phyloP scores from a whole-genome alignment of 129 eudicot species.

The Chrysanthemum seticuspe region DNA sequence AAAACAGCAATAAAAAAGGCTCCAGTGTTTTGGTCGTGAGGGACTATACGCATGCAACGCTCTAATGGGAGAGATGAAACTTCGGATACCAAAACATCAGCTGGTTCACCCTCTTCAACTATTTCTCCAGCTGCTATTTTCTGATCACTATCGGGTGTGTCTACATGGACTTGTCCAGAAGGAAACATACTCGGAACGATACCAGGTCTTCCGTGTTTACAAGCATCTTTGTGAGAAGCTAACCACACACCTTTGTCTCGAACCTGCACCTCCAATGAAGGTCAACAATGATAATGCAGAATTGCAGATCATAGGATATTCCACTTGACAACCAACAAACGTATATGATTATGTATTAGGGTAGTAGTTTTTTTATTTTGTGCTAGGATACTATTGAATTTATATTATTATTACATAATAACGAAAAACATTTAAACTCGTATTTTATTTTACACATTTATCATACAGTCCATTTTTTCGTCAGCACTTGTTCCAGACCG shows the following conservation, averaged over 20 bases:
- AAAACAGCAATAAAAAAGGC: constrained; percentile 97
- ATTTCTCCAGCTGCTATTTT: constrained; percentile 28
- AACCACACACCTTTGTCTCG: constrained; percentile 85
- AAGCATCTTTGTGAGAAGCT: constrained; percentile 70
- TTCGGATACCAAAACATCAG: constrained; percentile 49
- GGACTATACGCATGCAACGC: constrained; percentile 95
- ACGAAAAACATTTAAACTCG: no score
- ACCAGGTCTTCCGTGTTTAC: constrained; percentile 57
- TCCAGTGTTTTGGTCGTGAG: constrained; percentile 97
- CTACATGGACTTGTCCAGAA: constrained; percentile 56
- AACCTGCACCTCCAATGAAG: constrained; percentile 51
- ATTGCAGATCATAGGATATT: constrained; percentile 9
- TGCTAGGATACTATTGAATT: no score
- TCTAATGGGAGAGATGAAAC: constrained; percentile 82
- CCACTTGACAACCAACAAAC: no score
- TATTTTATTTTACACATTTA: no score
- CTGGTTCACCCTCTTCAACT: constrained; percentile 33
- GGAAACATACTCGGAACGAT: constrained; percentile 89
- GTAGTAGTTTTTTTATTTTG: no score
- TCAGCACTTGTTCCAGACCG: not conserved
- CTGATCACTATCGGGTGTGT: constrained; percentile 32
- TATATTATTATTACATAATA: no score
- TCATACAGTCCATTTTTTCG: no score
- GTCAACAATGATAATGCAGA: constrained; percentile 5
- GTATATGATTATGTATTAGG: no score